Evolutionary conservation across 176 grass and related monocot genomes (phyloP), one percentile per base, ranked within the genome.

Genomic region (Lolium rigidum): DNA sequence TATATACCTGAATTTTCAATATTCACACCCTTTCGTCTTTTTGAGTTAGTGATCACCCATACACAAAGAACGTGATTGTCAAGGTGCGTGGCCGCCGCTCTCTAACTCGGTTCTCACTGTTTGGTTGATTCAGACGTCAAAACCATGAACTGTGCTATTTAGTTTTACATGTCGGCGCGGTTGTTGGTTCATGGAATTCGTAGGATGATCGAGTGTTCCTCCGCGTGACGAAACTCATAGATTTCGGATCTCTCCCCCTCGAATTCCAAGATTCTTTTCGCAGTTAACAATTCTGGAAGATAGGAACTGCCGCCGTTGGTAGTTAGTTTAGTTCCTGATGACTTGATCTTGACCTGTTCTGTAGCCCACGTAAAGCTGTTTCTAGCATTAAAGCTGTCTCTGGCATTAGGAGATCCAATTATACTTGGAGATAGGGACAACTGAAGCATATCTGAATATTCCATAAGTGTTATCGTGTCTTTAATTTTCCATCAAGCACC

Each of bases 321-420:
- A 31, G 28, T 31, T 31, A 31, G 28, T 31, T 57, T 58, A 8
- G 12, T 16, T 26, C 1, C 37, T 25, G 59, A 68, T 50, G 59
- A 69, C 51, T 81, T 14, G 82, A 89, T 82, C 78, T 68, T 48
- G 6, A 74, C 24, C 48, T 66, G 63, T n/a, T 82, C 47, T 54
- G n/a, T 64, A 22, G 11, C 26, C 28, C 28, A 52, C 10, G 0
- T 11, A 49, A 1, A 64, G 59, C 28, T 31, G 28, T 31, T 31
- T 31, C 28, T 31, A 31, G 28, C 28, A 31, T 31, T 31, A 49
- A 1, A 64, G 59, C 78, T 28, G 59, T 8, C 4, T 73, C 9
- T 73, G 39, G 37, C 47, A 21, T 51, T 6, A 20, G 16, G 39
- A 80, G 88, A 89, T 89, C 88, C 83, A n/a, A 18, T 49, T 37